Percentiles rank a stretch among this genome's conserved stretches.
Evolutionary conservation across 1,284 basidiomycete genomes (phyloP).

Genomic region (Tremellales sp.): DNA sequence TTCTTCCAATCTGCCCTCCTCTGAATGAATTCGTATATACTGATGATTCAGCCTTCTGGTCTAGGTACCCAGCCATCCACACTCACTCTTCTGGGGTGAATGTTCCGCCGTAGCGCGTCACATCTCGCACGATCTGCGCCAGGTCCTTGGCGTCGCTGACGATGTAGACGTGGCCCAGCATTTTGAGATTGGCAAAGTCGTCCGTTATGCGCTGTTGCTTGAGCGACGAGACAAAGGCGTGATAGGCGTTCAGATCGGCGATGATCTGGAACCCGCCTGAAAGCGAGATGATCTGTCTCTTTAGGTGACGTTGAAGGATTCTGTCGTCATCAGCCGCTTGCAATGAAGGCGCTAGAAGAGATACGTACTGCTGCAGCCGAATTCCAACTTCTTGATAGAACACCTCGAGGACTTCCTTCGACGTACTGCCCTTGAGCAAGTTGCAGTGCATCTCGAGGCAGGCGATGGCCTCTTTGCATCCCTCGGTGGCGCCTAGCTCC

Average conservation of each 20-base stretch:
- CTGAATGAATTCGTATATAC: conserved; percentile 90
- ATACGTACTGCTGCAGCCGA: conserved; percentile 77
- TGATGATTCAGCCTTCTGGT: conserved; percentile 36
- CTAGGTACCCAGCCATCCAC: neutral
- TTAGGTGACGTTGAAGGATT: conserved; percentile 93
- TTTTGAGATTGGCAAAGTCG: conserved; percentile 90
- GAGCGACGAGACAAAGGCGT: conserved; percentile 77
- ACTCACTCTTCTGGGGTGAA: conserved; percentile 80
- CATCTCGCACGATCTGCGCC: conserved; percentile 89
- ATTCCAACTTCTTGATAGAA: conserved; percentile 97
- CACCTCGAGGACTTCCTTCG: conserved; percentile 92
- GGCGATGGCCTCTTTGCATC: conserved; percentile 77
- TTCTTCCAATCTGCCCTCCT: conserved; percentile 92
- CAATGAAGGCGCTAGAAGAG: neutral
- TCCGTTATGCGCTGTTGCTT: conserved; percentile 64
- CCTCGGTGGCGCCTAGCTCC: conserved; percentile 77
- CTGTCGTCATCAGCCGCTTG: conserved; percentile 48
- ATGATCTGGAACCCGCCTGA: conserved; percentile 93
- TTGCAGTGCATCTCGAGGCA: conserved; percentile 86
- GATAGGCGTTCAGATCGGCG: conserved; percentile 89
- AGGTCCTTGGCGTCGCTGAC: conserved; percentile 81
- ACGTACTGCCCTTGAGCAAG: conserved; percentile 85
- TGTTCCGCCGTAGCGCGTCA: conserved; percentile 86
- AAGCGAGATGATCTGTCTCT: conserved; percentile 91
- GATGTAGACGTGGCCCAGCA: conserved; percentile 93